Percentiles rank a stretch among this genome's conserved stretches.
These are phyloP conservation scores for Lichtheimia corymbifera DNA, from an alignment of 371 early-diverging fungal species.

Conservation along the genomic window DNA sequence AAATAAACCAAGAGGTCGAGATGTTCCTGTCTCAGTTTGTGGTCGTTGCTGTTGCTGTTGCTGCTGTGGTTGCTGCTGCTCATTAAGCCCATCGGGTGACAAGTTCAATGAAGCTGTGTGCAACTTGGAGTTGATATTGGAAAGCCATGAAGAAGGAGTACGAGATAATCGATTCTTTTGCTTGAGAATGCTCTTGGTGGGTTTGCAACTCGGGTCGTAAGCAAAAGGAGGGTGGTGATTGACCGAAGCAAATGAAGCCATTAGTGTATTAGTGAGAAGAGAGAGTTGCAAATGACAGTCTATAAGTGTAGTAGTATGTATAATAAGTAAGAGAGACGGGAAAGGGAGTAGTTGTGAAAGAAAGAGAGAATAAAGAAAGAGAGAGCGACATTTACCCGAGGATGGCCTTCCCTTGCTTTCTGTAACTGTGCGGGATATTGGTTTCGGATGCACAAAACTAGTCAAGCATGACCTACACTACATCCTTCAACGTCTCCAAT, in stretches of 20 bases:
- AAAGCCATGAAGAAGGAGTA: conserved; percentile 25
- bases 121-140: conserved; percentile 20
- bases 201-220: conserved; percentile 31
- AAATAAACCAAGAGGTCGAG: conserved; percentile 17
- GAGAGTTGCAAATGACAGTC: not conserved
- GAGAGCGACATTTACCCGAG: too few species aligned
- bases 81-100: conserved; percentile 2
- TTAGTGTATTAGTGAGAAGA: conserved; percentile 8
- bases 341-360: not conserved
- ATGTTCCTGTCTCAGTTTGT: not conserved
- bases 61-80: conserved; percentile 3
- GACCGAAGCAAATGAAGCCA: conserved; percentile 28
- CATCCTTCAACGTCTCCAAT: too few species aligned
- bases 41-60: conserved; percentile 20
- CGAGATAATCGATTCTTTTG: conserved; percentile 24
- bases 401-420: too few species aligned
- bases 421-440: too few species aligned
- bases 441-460: too few species aligned
- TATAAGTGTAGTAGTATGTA: not conserved
- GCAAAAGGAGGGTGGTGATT: conserved; percentile 26
- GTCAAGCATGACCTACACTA: too few species aligned
- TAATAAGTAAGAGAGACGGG: not conserved
- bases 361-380: not conserved
- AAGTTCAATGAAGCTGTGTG: conserved; percentile 21
- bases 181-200: conserved; percentile 38